Conservation (phyloP, 352 stramenopile species). For the Globisporangium nunn region DNA sequence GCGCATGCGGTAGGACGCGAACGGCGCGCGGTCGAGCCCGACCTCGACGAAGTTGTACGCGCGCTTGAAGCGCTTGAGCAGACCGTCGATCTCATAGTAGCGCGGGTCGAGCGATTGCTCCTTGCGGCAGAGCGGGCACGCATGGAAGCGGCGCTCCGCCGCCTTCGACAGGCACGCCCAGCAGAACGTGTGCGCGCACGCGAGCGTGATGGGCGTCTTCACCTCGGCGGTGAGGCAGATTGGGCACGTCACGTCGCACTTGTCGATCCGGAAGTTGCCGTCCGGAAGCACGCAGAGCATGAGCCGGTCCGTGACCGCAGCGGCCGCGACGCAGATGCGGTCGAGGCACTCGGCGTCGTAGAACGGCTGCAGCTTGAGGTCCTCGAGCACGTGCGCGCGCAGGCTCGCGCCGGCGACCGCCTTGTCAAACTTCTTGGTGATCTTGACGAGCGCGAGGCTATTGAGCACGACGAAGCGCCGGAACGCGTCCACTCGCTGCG, state of each 20-base stretch:
- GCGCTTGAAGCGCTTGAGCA: conserved; percentile 72
- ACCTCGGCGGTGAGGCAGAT: conserved; percentile 62
- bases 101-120: conserved; percentile 70
- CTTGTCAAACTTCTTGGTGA: conserved; percentile 83
- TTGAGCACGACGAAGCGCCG: conserved; percentile 77
- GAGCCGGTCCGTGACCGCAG: conserved; percentile 48
- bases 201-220: conserved; percentile 65
- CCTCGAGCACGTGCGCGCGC: conserved; percentile 31
- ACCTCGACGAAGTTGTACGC: conserved; percentile 58
- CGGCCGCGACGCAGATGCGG: conserved; percentile 37
- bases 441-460: conserved; percentile 72
- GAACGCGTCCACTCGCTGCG: conserved; percentile 58
- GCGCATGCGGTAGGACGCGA: conserved; percentile 55
- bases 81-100: conserved; percentile 73
- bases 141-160: conserved; percentile 65
- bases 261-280: conserved; percentile 49
- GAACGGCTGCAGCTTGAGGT: conserved; percentile 58
- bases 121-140: conserved; percentile 61
- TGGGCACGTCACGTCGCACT: conserved; percentile 42
- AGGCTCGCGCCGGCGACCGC: conserved; percentile 17
- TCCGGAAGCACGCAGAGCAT: conserved; percentile 68
- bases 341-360: conserved; percentile 56
- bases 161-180: conserved; percentile 76
- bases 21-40: conserved; percentile 34
- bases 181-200: conserved; percentile 72